phyloP scores from a whole-genome alignment of 208 protist genomes.

The Crithidia bombi region DNA sequence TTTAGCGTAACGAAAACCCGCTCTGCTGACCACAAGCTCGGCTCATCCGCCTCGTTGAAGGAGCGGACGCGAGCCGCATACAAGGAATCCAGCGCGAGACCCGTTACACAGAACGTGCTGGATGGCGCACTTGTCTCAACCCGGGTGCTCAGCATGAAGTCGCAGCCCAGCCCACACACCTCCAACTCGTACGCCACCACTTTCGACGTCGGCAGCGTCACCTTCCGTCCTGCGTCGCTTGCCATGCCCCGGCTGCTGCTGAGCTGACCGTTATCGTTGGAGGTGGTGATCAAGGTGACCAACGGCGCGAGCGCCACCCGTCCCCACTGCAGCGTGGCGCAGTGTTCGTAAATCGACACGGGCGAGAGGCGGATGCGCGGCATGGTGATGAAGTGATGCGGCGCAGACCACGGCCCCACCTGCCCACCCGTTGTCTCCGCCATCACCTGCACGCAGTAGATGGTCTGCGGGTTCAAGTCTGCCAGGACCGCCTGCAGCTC shows the following conservation, averaged over 20 bases:
- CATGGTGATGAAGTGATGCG: slow-evolving; percentile 74
- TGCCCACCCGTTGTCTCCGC: slow-evolving; percentile 78
- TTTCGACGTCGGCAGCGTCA: slow-evolving; percentile 40
- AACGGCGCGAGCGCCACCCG: slow-evolving; percentile 34
- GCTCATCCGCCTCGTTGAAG: slow-evolving; percentile 53
- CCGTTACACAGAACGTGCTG: slow-evolving; percentile 48
- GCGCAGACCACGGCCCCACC: slow-evolving; percentile 79
- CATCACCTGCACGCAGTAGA: slow-evolving; percentile 85
- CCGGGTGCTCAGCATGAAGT: slow-evolving; percentile 33
- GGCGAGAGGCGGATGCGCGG: slow-evolving; percentile 58
- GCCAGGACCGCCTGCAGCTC: slow-evolving; percentile 19
- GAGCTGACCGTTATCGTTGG: background rate
- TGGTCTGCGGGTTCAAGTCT: slow-evolving; percentile 33
- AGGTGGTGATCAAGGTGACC: slow-evolving; percentile 17
- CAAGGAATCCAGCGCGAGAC: slow-evolving; percentile 57
- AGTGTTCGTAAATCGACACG: slow-evolving; percentile 72
- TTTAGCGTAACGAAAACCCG: slow-evolving; percentile 69
- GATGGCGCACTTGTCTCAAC: slow-evolving; percentile 19
- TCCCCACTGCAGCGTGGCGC: slow-evolving; percentile 66
- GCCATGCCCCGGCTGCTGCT: slow-evolving; percentile 1
- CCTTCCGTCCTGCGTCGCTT: slow-evolving; percentile 11
- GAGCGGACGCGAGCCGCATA: slow-evolving; percentile 72
- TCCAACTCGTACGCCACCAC: slow-evolving; percentile 66
- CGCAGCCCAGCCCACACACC: slow-evolving; percentile 41
- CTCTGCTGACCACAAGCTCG: slow-evolving; percentile 71